phyloP scores from a whole-genome alignment of 2,329 filamentous ascomycete species.

The Ophiocordyceps robertsii region DNA sequence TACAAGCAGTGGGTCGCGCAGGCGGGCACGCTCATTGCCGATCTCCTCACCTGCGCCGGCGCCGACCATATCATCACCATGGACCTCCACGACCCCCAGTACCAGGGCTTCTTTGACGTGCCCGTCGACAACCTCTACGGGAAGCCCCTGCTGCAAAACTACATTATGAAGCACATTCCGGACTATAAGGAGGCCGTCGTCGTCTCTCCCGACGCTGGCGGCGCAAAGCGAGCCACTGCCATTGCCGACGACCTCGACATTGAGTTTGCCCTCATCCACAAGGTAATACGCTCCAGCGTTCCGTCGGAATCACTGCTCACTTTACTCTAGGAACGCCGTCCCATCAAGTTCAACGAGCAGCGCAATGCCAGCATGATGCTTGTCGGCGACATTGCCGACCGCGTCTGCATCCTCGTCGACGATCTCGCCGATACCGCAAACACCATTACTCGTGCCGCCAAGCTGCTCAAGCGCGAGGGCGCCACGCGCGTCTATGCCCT shows the following conservation, averaged over 20 bases:
- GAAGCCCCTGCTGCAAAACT: slow-evolving; percentile 56
- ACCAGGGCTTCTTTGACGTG: slow-evolving; percentile 98
- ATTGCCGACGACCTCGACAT: slow-evolving; percentile 89
- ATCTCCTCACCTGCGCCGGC: slow-evolving; percentile 87
- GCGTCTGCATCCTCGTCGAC: slow-evolving; percentile 81
- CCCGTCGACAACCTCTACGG: slow-evolving; percentile 96
- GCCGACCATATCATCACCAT: slow-evolving; percentile 94
- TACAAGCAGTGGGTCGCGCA: slow-evolving; percentile 99
- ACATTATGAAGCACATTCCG: slow-evolving; percentile 61
- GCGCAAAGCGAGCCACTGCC: slow-evolving; percentile 87
- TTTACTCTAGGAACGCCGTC: slow-evolving; percentile 60
- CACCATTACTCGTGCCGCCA: slow-evolving; percentile 90
- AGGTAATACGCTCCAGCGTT: slow-evolving; percentile 36
- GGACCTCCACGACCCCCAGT: slow-evolving; percentile 92
- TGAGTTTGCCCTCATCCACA: slow-evolving; percentile 96
- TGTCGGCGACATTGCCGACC: slow-evolving; percentile 70
- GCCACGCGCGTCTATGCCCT: slow-evolving; percentile 85
- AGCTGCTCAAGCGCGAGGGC: slow-evolving; percentile 91
- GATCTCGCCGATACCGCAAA: slow-evolving; percentile 94
- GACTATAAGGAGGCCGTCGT: slow-evolving; percentile 79
- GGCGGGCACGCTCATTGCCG: slow-evolving; percentile 86
- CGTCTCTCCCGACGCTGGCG: slow-evolving; percentile 91
- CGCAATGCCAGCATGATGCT: slow-evolving; percentile 95
- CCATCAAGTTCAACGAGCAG: slow-evolving; percentile 74
- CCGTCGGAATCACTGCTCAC: slow-evolving; percentile 19